phyloP scores from a whole-genome alignment of 2,329 filamentous ascomycete genomes.

The Aureobasidium lini region DNA sequence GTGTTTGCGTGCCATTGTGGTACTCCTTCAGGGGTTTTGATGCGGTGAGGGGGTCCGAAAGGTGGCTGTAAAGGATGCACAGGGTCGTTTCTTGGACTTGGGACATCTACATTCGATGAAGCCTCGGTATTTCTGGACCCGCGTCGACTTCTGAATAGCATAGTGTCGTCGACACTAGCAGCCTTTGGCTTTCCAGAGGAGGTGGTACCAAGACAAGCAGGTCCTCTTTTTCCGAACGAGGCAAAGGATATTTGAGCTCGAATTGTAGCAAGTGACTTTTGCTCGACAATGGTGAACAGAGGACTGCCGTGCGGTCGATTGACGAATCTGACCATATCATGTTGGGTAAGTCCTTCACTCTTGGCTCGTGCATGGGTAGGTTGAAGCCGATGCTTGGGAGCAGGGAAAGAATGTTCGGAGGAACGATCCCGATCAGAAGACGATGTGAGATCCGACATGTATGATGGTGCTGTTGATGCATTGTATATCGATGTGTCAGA shows the following conservation, averaged over 20 bases:
- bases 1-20: conserved; percentile 23
- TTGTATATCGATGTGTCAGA: conserved; percentile 7
- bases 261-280: conserved; percentile 34
- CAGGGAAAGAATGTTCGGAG: background rate
- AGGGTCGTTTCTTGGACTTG: background rate
- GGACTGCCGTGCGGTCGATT: conserved; percentile 29
- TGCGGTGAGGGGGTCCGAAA: conserved; percentile 4
- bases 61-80: background rate
- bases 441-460: background rate
- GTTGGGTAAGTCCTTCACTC: background rate
- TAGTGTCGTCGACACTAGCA: conserved; percentile 1
- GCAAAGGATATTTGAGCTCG: conserved; percentile 26
- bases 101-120: background rate
- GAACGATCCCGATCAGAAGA: background rate
- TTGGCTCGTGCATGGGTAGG: background rate
- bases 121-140: background rate
- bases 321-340: conserved; percentile 18
- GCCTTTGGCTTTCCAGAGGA: background rate
- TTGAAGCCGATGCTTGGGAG: background rate
- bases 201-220: background rate
- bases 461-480: conserved; percentile 2
- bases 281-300: conserved; percentile 39
- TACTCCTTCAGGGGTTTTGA: conserved; percentile 17
- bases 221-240: conserved; percentile 17
- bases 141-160: background rate